Base-by-base conservation (phyloP, 2,329 filamentous ascomycete species). In the Aspergillus fumigatiaffinis region DNA sequence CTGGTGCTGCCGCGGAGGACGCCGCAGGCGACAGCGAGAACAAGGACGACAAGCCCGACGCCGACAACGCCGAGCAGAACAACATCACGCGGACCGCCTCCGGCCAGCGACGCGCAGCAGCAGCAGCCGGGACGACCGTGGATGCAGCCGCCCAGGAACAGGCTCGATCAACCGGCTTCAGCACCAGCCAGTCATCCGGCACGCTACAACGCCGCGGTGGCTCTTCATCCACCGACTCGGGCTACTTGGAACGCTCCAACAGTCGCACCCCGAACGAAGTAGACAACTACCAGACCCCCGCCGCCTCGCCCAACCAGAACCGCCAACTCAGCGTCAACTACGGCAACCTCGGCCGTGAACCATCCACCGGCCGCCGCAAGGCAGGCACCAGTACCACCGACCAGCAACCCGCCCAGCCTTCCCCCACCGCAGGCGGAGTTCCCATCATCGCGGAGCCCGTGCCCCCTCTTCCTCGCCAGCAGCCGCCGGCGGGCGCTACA, bases 1-100 rank as follows among this genome's bases (percentile, higher is more conserved):
- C 93, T 55, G 92, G 88, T 44, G 92, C 89, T 58, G 90, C 57
- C 10, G 68, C 64, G 38, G 66, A 66, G 26, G 59, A 64, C 4
- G 48, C 89, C 54, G 79, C 79, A 1, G 77, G 83, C 1, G 88
- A 89, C 69, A 86, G 90, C 59, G 84, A 80, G 3, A 86, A 90
- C 60, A 84, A 80, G 4, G 80, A 78, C 54, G 86, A 91, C 35
- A 75, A 95, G 67, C 78, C 89, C 5, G 88, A 89, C 2, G 68
- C 64, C 3, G 66, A 62, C 51, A 59, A 66, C 25, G 60, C 64
- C 58, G 64, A 69, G 52, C 44, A 23, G 12, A 49, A 52, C 2
- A 54, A 42, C 52, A 57, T n/a, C 54, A 35, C 10, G 56, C 53
- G 26, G 55, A 61, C 25, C 46, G 35, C 52, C 14, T 54, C 50